Evolutionary conservation across 306 rosid species (phyloP), one percentile per base, ranked within the genome.

Genomic region (Sindora glabra): DNA sequence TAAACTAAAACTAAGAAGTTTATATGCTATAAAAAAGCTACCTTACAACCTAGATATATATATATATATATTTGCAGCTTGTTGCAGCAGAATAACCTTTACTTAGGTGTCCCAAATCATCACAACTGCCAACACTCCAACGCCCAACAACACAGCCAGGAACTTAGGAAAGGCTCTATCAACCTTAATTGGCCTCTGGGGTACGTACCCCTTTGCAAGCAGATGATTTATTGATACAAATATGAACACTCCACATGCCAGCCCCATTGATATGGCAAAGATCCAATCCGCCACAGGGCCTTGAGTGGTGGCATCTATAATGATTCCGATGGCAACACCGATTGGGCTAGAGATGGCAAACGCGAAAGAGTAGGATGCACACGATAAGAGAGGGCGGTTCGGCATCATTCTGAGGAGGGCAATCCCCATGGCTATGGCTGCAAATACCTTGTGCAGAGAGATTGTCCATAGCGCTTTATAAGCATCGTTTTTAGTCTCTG

Each of bases 391-490:
- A 15, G 97, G 87, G 0, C 87, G 74, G 52, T 81, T 34, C 0
- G 94, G 97, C 6, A 83, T 59, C 89, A 79, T 90, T 6, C 90
- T 69, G 5, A 87, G 95, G 64, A 90, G 95, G 3, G 97, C 95
- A 23, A 87, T 87, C 1, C 90, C 94, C 97, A 86, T 90, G 32
- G 95, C 89, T 16, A 84, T 78, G 45, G 97, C 95, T 51, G 97
- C 95, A 68, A 90, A 82, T 16, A 86, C 53, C 79, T 90, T 89
- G 86, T 86, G 94, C 30, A 90, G 61, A 48, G 83, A 79, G 56
- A 86, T 81, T 36, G 97, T 86, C 94, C 95, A 90, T 16, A 90
- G 73, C 14, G 88, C 90, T 65, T 73, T 86, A 95, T 95, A 90
- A 3, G 97, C 95, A 5, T 86, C 82, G 14, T 19, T 74, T 74